phyloP scores from a whole-genome alignment of 2,329 filamentous ascomycete species.

The Sarocladium strictum region DNA sequence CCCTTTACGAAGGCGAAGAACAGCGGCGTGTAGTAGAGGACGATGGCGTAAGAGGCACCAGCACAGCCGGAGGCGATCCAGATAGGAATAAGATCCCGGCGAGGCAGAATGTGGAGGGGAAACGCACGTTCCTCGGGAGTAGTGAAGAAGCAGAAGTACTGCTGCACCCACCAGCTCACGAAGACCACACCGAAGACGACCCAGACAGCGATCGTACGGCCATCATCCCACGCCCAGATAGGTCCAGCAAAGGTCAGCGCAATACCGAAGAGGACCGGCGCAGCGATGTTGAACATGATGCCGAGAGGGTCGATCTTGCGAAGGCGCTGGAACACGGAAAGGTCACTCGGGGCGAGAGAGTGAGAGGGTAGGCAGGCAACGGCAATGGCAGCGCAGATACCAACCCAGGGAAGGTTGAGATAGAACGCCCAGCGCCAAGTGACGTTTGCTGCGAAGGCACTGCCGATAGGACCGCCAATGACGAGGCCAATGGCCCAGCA shows the following conservation, averaged over 20 bases:
- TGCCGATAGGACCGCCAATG: slow-evolving; percentile 19
- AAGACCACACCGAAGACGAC: slow-evolving; percentile 38
- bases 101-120: slow-evolving; percentile 33
- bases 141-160: slow-evolving; percentile 39
- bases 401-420: slow-evolving; percentile 41
- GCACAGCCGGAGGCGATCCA: slow-evolving; percentile 32
- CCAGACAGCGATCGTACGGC: slow-evolving; percentile 39
- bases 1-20: slow-evolving; percentile 47
- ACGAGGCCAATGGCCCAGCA: slow-evolving; percentile 19
- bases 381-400: slow-evolving; percentile 32
- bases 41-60: slow-evolving; percentile 30
- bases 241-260: slow-evolving; percentile 45
- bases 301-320: slow-evolving; percentile 25
- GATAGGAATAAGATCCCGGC: slow-evolving; percentile 33
- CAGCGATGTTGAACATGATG: slow-evolving; percentile 20
- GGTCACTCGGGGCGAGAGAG: slow-evolving; percentile 16
- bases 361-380: slow-evolving; percentile 37
- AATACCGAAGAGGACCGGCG: slow-evolving; percentile 35
- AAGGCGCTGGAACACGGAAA: slow-evolving; percentile 15
- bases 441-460: slow-evolving; percentile 28
- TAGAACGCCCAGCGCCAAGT: slow-evolving; percentile 46
- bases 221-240: slow-evolving; percentile 40
- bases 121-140: slow-evolving; percentile 35
- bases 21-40: slow-evolving; percentile 47
- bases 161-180: slow-evolving; percentile 39